phyloP scores from a whole-genome alignment of 768 basidiomycete species.

The Trametes cubensis region DNA sequence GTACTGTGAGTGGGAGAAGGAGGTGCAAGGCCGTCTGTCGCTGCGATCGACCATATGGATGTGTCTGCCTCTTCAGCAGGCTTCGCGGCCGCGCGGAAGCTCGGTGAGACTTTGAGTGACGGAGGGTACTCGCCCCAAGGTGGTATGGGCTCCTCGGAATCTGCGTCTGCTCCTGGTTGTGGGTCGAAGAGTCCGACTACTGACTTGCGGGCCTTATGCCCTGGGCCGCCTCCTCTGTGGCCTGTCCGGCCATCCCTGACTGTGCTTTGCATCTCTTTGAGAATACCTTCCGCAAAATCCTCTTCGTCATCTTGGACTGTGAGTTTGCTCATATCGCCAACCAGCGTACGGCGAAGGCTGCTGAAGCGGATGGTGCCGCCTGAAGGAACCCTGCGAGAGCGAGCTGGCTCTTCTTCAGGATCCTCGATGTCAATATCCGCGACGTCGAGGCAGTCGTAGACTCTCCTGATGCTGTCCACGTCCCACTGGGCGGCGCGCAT shows the following conservation, averaged over 20 bases:
- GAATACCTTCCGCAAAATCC: conserved; percentile 30
- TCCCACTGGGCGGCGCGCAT: conserved; percentile 73
- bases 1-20: conserved; percentile 21
- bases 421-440: conserved; percentile 53
- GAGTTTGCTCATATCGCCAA: conserved; percentile 35
- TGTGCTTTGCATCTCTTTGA: conserved; percentile 34
- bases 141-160: not conserved
- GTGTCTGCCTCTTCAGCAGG: conserved; percentile 13
- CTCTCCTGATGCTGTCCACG: conserved; percentile 66
- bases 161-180: not conserved
- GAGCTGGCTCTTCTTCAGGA: conserved; percentile 35
- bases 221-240: not conserved
- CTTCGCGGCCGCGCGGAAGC: conserved; percentile 14
- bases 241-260: conserved; percentile 20
- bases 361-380: conserved; percentile 50
- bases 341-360: conserved; percentile 49
- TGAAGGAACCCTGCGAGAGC: conserved; percentile 17
- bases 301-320: conserved; percentile 25
- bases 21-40: conserved; percentile 25
- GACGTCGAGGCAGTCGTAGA: conserved; percentile 69
- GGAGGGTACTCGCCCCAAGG: conserved; percentile 21
- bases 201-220: conserved; percentile 47
- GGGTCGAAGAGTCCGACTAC: conserved; percentile 66
- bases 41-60: conserved; percentile 29
- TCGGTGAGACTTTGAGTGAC: conserved; percentile 19